Conservation (phyloP, 495 filamentous ascomycete genomes). For the Chlorociboria aeruginascens region DNA sequence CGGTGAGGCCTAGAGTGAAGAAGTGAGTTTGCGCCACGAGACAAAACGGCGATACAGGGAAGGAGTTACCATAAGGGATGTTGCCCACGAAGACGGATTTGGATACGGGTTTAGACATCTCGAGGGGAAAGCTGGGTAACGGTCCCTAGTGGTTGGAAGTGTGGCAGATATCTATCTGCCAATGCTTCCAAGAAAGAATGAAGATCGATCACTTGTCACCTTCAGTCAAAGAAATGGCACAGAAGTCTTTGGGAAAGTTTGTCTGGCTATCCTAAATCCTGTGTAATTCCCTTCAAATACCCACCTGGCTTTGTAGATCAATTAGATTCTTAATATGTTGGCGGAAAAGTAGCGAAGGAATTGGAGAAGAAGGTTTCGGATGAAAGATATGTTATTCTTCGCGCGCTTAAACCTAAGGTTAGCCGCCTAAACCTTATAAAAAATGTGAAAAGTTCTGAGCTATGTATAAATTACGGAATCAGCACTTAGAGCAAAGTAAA, state of each 20-base stretch:
- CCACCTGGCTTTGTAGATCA: background rate
- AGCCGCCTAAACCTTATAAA: too few species aligned
- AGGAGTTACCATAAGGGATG: conserved; percentile 55
- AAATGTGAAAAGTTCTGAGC: too few species aligned
- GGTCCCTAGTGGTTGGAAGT: background rate
- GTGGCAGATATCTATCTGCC: conserved; percentile 26
- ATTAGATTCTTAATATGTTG: too few species aligned
- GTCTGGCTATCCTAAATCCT: conserved; percentile 22
- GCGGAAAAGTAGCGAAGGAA: too few species aligned
- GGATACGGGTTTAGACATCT: conserved; percentile 37
- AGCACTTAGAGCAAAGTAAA: too few species aligned
- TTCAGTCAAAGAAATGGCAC: conserved; percentile 18
- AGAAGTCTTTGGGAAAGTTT: conserved; percentile 20
- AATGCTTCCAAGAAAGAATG: conserved; percentile 16
- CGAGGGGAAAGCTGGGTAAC: background rate
- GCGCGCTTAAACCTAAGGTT: too few species aligned
- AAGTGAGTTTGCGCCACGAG: conserved; percentile 2
- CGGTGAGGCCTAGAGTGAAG: conserved; percentile 51
- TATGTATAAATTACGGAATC: too few species aligned
- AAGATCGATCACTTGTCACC: conserved; percentile 17
- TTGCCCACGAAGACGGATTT: conserved; percentile 77
- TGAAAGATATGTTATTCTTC: too few species aligned
- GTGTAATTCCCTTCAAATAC: background rate
- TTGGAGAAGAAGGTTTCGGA: too few species aligned
- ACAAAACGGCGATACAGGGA: background rate